Evolutionary conservation across 768 basidiomycete genomes (phyloP), one percentile per base, ranked within the genome.

Genomic region (Fistulinella prunicolor): DNA sequence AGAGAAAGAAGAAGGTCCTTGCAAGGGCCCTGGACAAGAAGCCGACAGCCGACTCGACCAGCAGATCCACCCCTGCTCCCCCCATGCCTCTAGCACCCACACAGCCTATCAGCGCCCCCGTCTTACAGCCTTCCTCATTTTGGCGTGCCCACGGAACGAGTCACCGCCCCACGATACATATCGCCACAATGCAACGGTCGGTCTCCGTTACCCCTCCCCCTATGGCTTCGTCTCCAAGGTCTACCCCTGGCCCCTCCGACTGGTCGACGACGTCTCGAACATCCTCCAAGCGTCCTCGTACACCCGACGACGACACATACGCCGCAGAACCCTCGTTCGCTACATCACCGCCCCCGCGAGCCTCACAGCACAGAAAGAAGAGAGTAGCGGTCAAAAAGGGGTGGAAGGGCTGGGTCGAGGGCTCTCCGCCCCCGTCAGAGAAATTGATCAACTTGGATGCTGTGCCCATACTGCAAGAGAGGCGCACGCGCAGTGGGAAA

Each of bases 331-430:
- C 54, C 34, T 59, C 44, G 37, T 60, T 53, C 29, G 52, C 41
- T 7, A 49, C 52, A 4, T 22, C 67, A 1, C 52, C 58, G n/a
- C 53, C 64, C 17, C 54, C 63, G 10, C 58, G 59, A 21, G 36
- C 28, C 9, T 62, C 57, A 22, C 70, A 60, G n/a, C 75, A 77
- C 38, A 78, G 74, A 65, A 87, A 80, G 73, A 83, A 84, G 56
- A 71, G 76, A 37, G 75, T 83, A 19, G 71, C 78, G 0, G 83
- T 78, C 29, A 83, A 77, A 69, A 91, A 91, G 66, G 89, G 89
- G 16, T 91, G 89, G 89, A 91, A 91, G 72, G 89, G 89, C 32
- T 91, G 89, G 89, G 85, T 91, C 19, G 89, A 89, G 72, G 88
- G 87, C 56, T 89, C 87, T 19, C 86, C 86, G 21, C 81, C 82